phyloP scores from a whole-genome alignment of 1,284 basidiomycete genomes.

The Schizophyllum amplum region DNA sequence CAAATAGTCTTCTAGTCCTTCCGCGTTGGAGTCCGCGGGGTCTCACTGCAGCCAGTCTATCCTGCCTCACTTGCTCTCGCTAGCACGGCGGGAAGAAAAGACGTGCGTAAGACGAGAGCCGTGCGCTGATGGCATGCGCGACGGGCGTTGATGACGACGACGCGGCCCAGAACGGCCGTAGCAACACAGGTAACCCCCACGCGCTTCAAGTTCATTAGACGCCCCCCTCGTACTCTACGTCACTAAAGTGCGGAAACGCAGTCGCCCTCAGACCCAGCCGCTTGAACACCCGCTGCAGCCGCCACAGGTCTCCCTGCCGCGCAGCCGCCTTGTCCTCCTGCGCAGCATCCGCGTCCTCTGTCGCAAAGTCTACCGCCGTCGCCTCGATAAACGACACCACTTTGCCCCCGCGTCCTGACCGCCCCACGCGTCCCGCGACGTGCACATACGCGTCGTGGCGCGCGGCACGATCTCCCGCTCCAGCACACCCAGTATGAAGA shows the following conservation, averaged over 20 bases:
- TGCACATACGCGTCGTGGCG: conserved; percentile 58
- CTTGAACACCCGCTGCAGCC: background rate
- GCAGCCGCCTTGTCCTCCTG: background rate
- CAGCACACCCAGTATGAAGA: conserved; percentile 61
- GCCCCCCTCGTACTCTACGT: background rate
- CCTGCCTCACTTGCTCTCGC: no score
- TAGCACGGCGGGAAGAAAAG: background rate
- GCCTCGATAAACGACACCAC: conserved; percentile 41
- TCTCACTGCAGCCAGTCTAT: no score
- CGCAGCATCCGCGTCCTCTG: background rate
- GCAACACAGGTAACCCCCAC: background rate
- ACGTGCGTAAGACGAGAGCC: background rate
- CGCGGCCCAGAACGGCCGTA: background rate
- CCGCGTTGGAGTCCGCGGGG: no score
- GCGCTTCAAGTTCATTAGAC: no score
- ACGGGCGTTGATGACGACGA: background rate
- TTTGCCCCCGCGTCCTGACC: conserved; percentile 57
- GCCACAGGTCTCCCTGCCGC: background rate
- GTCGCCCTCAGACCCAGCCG: background rate
- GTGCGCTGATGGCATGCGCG: background rate
- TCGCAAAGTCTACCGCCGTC: background rate
- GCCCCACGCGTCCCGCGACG: conserved; percentile 66
- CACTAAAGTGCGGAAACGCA: background rate
- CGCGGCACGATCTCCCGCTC: conserved; percentile 34
- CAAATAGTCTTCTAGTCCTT: background rate